Evolutionary conservation across 768 basidiomycete species (phyloP).

Genomic region (Coprinellus micaceus): DNA sequence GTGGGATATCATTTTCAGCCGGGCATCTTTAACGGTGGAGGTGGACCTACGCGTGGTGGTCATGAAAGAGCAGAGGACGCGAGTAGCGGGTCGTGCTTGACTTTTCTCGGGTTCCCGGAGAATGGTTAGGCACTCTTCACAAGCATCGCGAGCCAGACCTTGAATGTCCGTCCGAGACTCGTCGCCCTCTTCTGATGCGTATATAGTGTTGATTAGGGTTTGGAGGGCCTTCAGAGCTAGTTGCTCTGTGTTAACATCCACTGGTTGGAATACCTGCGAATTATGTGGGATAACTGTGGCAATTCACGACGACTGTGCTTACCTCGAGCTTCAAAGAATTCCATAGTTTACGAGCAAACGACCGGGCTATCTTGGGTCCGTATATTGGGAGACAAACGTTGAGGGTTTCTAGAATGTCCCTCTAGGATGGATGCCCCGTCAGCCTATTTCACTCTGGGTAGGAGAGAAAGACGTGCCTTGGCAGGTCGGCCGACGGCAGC

Average conservation of each 20-base stretch:
- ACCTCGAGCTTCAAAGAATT: constrained; percentile 90
- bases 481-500: constrained; percentile 73
- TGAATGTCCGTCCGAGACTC: constrained; percentile 39
- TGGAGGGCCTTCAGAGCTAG: constrained; percentile 71
- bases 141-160: constrained; percentile 69
- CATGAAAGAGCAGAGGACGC: constrained; percentile 74
- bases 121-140: constrained; percentile 75
- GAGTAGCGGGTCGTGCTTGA: constrained; percentile 84
- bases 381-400: constrained; percentile 79
- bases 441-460: not conserved
- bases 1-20: too few relatives aligned
- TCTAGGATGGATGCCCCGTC: constrained; percentile 39
- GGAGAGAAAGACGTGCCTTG: constrained; percentile 53
- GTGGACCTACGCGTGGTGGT: constrained; percentile 78
- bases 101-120: constrained; percentile 91
- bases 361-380: constrained; percentile 57
- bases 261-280: constrained; percentile 88
- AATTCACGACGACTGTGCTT: constrained; percentile 41
- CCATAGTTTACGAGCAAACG: constrained; percentile 79
- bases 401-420: constrained; percentile 82
- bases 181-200: constrained; percentile 42
- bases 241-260: constrained; percentile 69
- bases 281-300: too few relatives aligned
- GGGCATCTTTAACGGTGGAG: too few relatives aligned
- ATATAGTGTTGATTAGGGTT: constrained; percentile 71